These are phyloP conservation scores for Aphanomyces astaci DNA, from an alignment of 352 stramenopile species.

Conservation along the genomic window DNA sequence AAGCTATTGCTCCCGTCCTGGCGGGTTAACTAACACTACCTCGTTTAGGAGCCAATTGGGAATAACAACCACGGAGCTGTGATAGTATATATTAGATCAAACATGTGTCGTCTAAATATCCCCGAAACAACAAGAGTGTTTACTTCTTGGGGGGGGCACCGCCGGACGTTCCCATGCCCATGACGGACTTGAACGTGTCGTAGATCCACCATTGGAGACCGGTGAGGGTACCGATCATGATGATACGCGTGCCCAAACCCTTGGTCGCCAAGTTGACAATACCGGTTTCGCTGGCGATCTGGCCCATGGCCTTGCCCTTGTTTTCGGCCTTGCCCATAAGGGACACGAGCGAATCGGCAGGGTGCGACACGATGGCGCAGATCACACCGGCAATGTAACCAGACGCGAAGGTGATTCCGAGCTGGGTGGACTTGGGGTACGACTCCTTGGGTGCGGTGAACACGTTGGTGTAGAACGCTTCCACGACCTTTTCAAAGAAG, in stretches of 20 bases:
- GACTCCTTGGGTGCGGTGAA: conserved; percentile 87
- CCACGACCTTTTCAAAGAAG: conserved; percentile 90
- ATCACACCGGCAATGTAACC: conserved; percentile 99
- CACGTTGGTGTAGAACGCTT: conserved; percentile 82
- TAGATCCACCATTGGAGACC: conserved; percentile 97
- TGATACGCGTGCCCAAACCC: conserved; percentile 88
- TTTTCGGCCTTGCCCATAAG: conserved; percentile 92
- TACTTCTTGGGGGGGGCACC: conserved; percentile 38
- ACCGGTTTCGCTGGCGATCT: conserved; percentile 78
- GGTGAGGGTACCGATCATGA: conserved; percentile 95
- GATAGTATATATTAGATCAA: background rate
- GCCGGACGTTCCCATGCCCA: conserved; percentile 88
- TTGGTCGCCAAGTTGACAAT: conserved; percentile 75
- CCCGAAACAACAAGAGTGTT: background rate
- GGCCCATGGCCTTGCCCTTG: conserved; percentile 84
- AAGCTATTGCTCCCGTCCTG: too few species aligned
- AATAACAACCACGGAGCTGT: too few species aligned
- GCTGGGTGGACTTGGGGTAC: conserved; percentile 91
- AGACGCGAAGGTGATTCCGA: conserved; percentile 95
- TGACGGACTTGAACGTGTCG: conserved; percentile 91
- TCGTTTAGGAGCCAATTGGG: too few species aligned
- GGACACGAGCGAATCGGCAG: conserved; percentile 97
- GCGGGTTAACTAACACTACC: too few species aligned
- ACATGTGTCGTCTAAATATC: background rate
- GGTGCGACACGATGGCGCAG: conserved; percentile 98